Evolutionary conservation across 495 filamentous ascomycete species (phyloP), one percentile per base, ranked within the genome.

Genomic region (Aspergillus indologenus): DNA sequence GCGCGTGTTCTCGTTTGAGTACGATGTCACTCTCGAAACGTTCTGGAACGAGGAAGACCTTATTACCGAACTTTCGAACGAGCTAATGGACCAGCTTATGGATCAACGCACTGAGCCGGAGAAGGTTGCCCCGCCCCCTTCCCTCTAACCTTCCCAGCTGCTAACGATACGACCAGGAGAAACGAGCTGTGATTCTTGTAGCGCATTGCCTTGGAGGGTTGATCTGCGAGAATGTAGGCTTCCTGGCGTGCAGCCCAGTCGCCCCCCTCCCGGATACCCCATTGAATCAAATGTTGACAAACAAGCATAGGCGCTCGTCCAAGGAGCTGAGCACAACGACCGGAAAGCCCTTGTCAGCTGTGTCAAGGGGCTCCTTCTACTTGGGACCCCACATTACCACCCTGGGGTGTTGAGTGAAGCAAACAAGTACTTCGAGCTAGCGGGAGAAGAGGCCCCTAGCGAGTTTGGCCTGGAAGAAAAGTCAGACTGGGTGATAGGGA

Each of bases 181-280:
- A 56, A 24, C 20, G 54, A 46, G 42, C 54, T 18, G 43, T 56
- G 18, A 56, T 56, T 26, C 44, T 56, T 31, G 42, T 56, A 14
- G 54, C 54, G 4, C 54, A 56, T 31, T 45, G 54, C 22, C 43
- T 56, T 26, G 54, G 54, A 17, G 54, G 54, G 21, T 26, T 56
- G 20, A 23, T 56, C 12, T 23, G 22, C 14, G 54, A 56, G 24
- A 46, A 47, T 47, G 54, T 56, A 56, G 12, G 43, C 42, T 6
- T 34, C 5, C 14, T 26, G 11, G 31, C 19, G 3, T 26, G 24
- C 23, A 26, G n/a, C n/a, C n/a, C n/a, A n/a, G n/a, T n/a, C n/a
- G n/a, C n/a, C n/a, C 26, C 26, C 9, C 26, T 42, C 24, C 11
- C 20, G 11, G 6, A 12, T 20, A 8, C 20, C 49, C 45, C 44